Evolutionary conservation across 116 monocot species (phyloP).

Genomic region (Iris pallida): DNA sequence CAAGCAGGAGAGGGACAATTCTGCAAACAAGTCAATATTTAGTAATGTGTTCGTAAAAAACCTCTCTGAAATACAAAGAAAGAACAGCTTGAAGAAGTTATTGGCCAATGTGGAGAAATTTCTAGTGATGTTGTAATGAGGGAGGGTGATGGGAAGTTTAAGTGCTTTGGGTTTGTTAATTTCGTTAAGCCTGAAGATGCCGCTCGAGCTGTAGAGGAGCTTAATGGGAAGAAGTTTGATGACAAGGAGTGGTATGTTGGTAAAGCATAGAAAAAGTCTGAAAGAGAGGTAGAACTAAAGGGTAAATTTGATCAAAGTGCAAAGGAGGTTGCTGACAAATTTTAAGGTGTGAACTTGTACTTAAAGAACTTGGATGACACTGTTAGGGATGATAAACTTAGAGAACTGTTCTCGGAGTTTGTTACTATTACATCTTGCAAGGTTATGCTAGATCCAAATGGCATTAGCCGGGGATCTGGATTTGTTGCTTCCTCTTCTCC

Average conservation of each 20-base stretch:
- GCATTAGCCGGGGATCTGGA: conserved; percentile 83
- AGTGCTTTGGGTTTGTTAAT: conserved; percentile 95
- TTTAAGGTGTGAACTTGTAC: conserved; percentile 65
- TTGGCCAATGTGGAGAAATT: conserved; percentile 74
- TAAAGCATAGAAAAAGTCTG: conserved; percentile 89
- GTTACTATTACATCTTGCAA: conserved; percentile 87
- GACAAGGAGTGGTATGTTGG: conserved; percentile 97
- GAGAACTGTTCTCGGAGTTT: conserved; percentile 65
- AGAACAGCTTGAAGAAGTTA: conserved; percentile 50
- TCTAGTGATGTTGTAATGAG: conserved; percentile 85
- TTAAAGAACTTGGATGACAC: conserved; percentile 88
- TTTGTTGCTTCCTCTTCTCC: conserved; percentile 87
- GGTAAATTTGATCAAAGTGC: conserved; percentile 60
- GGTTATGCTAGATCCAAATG: conserved; percentile 90
- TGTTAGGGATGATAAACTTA: conserved; percentile 68
- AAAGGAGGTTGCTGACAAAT: conserved; percentile 55
- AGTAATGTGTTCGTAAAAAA: conserved; percentile 96
- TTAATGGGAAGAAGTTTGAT: too few species aligned
- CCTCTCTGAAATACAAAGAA: conserved; percentile 60
- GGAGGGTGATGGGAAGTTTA: conserved; percentile 76
- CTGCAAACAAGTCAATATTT: conserved; percentile 40
- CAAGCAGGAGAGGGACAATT: conserved; percentile 79
- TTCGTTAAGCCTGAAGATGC: conserved; percentile 85
- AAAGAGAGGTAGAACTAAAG: conserved; percentile 79
- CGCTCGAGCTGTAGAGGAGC: conserved; percentile 58